Conservation (phyloP, 108 stramenopile genomes). For the Phaeodactylum tricornutum region DNA sequence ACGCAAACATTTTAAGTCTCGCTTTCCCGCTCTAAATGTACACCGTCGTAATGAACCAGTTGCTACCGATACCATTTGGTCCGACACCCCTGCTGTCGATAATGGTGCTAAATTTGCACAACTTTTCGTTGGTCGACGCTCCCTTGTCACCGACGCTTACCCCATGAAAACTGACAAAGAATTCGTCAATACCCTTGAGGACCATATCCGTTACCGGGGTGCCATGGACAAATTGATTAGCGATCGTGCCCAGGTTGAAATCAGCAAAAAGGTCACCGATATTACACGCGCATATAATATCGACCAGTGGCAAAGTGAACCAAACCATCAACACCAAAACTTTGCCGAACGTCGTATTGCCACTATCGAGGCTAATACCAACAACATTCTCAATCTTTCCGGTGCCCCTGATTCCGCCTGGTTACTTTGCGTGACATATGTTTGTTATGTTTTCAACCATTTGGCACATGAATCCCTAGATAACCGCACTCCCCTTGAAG, state of each 20-base stretch:
- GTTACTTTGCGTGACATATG: slow-evolving; percentile 12
- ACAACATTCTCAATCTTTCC: too few species aligned
- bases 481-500: too few species aligned
- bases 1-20: slow-evolving; percentile 1
- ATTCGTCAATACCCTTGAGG: slow-evolving; percentile 7
- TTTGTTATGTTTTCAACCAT: too few species aligned
- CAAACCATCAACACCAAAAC: too few species aligned
- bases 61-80: slow-evolving; percentile 11
- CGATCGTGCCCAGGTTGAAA: slow-evolving; percentile 11
- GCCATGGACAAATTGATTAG: slow-evolving; percentile 5
- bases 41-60: slow-evolving; percentile 6
- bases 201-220: slow-evolving; percentile 12
- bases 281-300: too few species aligned
- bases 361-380: too few species aligned
- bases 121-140: slow-evolving; percentile 2
- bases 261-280: slow-evolving; percentile 1
- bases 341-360: too few species aligned
- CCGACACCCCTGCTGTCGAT: slow-evolving; percentile 1
- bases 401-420: slow-evolving; percentile 12
- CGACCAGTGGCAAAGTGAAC: too few species aligned
- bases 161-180: slow-evolving; percentile 6
- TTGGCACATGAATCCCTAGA: too few species aligned
- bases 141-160: slow-evolving; percentile 6
- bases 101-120: slow-evolving; percentile 1
- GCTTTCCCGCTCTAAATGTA: slow-evolving; percentile 8